Evolutionary conservation across 805 yeast species (phyloP).

Genomic region (Teunomyces tritomae): DNA sequence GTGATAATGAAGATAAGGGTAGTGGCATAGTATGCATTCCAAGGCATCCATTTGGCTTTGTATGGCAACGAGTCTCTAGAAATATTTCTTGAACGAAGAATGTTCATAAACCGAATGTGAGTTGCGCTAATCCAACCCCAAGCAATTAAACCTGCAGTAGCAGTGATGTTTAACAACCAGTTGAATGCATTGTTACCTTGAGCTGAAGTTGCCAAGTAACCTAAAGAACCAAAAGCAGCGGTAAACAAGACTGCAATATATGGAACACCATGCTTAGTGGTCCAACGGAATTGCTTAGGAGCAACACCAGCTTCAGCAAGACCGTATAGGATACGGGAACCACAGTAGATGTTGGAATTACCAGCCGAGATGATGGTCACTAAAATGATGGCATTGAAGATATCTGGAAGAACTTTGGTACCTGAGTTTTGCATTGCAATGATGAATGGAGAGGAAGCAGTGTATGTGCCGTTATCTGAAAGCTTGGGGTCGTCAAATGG

Average conservation of each 20-base stretch:
- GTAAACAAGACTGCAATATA: conserved; percentile 55
- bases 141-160: conserved; percentile 71
- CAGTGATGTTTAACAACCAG: conserved; percentile 75
- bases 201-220: conserved; percentile 53
- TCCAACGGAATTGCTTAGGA: conserved; percentile 48
- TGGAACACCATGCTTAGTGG: conserved; percentile 63
- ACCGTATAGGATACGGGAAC: conserved; percentile 67
- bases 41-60: conserved; percentile 72
- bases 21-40: conserved; percentile 60
- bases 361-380: conserved; percentile 74
- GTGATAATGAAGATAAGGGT: conserved; percentile 53
- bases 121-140: conserved; percentile 67
- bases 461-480: conserved; percentile 31
- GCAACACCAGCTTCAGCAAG: conserved; percentile 60
- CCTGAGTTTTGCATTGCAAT: conserved; percentile 70
- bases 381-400: conserved; percentile 70
- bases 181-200: conserved; percentile 59
- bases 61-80: conserved; percentile 69
- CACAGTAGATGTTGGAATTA: conserved; percentile 70
- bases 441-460: conserved; percentile 66
- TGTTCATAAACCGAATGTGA: conserved; percentile 69
- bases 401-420: conserved; percentile 61
- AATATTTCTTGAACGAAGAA: conserved; percentile 60
- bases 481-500: conserved; percentile 64
- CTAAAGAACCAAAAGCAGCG: conserved; percentile 61